These are phyloP conservation scores for Sporothrix euskadiensis DNA, from an alignment of 2,329 filamentous ascomycete species.

Conservation along the genomic window DNA sequence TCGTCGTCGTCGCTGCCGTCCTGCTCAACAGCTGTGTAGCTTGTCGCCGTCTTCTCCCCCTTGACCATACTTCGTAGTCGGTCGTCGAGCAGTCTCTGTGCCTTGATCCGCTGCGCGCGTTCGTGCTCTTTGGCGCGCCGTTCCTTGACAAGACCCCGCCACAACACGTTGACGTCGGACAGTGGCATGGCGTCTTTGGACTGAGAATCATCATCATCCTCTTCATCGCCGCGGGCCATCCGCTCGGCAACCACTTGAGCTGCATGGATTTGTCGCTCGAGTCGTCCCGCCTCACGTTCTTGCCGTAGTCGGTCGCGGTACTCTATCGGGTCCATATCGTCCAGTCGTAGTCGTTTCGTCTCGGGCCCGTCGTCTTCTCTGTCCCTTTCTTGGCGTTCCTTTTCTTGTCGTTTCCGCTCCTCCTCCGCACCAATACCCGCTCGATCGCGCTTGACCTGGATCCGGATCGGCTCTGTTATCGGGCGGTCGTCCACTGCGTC, in stretches of 20 bases:
- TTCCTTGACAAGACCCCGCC: constrained; percentile 70
- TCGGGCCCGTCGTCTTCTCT: constrained; percentile 48
- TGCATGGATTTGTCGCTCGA: constrained; percentile 69
- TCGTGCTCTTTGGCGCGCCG: constrained; percentile 71
- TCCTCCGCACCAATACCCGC: constrained; percentile 80
- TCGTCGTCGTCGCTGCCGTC: constrained; percentile 74
- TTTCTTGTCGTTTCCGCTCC: constrained; percentile 53
- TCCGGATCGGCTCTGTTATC: constrained; percentile 68
- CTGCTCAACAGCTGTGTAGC: constrained; percentile 32
- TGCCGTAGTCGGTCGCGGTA: constrained; percentile 71
- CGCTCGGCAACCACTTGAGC: constrained; percentile 83
- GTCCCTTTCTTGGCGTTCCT: constrained; percentile 35
- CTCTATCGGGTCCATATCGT: constrained; percentile 63
- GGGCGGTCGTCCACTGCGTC: constrained; percentile 4
- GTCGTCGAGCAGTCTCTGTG: constrained; percentile 45
- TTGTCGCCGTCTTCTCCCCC: constrained; percentile 52
- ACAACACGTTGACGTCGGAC: constrained; percentile 73
- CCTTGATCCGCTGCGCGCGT: constrained; percentile 62
- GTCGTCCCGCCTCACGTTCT: constrained; percentile 67
- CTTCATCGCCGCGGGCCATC: constrained; percentile 56
- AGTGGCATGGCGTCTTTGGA: constrained; percentile 47
- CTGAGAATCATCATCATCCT: constrained; percentile 39
- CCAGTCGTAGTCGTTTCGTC: constrained; percentile 43
- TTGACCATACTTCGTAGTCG: constrained; percentile 25
- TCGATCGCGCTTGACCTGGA: constrained; percentile 75